Evolutionary conservation across 2,329 filamentous ascomycete species (phyloP).

Genomic region (Aspergillus fumigatiaffinis): DNA sequence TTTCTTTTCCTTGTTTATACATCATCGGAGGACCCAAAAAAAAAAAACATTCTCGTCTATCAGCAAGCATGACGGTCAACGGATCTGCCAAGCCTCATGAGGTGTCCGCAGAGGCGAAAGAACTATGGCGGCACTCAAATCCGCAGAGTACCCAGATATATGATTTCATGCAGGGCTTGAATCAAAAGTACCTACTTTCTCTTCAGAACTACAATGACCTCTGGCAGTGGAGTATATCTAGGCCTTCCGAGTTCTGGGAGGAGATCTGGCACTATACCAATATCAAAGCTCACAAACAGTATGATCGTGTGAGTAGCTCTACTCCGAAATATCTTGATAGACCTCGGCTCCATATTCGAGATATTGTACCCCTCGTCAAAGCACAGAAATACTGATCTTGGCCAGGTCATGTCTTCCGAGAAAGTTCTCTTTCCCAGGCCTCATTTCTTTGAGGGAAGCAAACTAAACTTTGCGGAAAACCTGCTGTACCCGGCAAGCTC

Average conservation of each 20-base stretch:
- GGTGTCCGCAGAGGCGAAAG: conserved; percentile 22
- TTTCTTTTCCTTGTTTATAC: not conserved
- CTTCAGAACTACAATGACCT: conserved; percentile 69
- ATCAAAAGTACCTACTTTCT: conserved; percentile 60
- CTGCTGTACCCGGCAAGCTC: conserved; percentile 70
- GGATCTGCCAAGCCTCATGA: conserved; percentile 2
- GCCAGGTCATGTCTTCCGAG: conserved; percentile 63
- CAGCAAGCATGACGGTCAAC: conserved; percentile 10
- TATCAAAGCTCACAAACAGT: conserved; percentile 64
- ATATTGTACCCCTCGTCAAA: too few relatives aligned
- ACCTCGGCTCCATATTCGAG: not conserved
- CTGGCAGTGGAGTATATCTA: conserved; percentile 77
- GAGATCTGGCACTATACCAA: conserved; percentile 81
- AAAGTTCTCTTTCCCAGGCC: conserved; percentile 81
- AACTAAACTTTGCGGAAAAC: conserved; percentile 92
- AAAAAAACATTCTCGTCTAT: not conserved
- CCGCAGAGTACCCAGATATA: conserved; percentile 67
- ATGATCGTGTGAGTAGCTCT: conserved; percentile 31
- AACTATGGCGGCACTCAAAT: conserved; percentile 68
- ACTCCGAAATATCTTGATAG: not conserved
- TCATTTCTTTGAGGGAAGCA: conserved; percentile 74
- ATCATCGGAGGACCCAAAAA: not conserved
- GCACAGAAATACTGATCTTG: conserved; percentile 5
- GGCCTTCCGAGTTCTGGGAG: conserved; percentile 75
- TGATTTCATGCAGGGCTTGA: conserved; percentile 66